These are phyloP conservation scores for Mycena epipterygia DNA, from an alignment of 768 basidiomycete genomes.

Conservation along the genomic window DNA sequence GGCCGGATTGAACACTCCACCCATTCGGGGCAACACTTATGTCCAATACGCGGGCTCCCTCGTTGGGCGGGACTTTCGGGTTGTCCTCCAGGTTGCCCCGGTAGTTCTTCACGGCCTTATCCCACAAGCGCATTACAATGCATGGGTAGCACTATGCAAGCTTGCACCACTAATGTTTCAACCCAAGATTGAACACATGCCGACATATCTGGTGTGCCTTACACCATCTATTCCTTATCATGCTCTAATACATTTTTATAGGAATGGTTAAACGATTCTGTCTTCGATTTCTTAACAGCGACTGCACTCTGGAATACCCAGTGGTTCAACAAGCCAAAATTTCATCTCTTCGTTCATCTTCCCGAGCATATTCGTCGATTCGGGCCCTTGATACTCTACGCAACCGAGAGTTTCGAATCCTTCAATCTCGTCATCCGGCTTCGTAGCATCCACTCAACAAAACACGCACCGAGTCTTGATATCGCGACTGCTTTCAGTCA, in stretches of 20 bases:
- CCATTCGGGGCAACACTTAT: slow-evolving; percentile 46
- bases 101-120: slow-evolving; percentile 56
- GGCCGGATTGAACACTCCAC: slow-evolving; percentile 48
- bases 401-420: slow-evolving; percentile 59
- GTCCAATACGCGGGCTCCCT: slow-evolving; percentile 56
- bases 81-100: slow-evolving; percentile 51
- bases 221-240: background rate
- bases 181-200: slow-evolving; percentile 50
- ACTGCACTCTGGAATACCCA: slow-evolving; percentile 44
- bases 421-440: slow-evolving; percentile 49
- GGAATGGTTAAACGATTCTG: slow-evolving; percentile 42
- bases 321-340: slow-evolving; percentile 62
- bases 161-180: slow-evolving; percentile 56
- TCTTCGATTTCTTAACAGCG: slow-evolving; percentile 50
- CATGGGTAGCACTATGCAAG: slow-evolving; percentile 51
- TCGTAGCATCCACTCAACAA: slow-evolving; percentile 43
- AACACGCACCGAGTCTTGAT: slow-evolving; percentile 45
- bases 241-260: slow-evolving; percentile 12
- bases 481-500: slow-evolving; percentile 35
- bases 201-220: slow-evolving; percentile 50
- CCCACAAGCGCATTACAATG: slow-evolving; percentile 36
- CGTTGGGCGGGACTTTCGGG: slow-evolving; percentile 50
- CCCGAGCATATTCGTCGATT: slow-evolving; percentile 52
- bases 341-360: slow-evolving; percentile 57
- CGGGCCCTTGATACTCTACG: slow-evolving; percentile 59